Evolutionary conservation across 1,139 yeast species (phyloP), one percentile per base, ranked within the genome.

Genomic region (Neolecta irregularis): DNA sequence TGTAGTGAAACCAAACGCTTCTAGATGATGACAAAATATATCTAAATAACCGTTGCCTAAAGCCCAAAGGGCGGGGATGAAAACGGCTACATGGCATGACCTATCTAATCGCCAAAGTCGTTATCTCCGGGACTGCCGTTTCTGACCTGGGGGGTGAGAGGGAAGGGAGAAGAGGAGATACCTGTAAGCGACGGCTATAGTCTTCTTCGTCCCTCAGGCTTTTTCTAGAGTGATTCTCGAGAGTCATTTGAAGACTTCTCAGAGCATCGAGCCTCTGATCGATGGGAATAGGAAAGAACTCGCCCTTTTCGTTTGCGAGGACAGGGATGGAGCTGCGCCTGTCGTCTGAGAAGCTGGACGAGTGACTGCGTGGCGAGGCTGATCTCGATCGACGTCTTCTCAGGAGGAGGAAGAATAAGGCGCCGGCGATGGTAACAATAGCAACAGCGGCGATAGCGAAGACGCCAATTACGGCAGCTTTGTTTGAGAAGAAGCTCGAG

Each of bases 201-300:
- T 78, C 91, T 40, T 64, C 60, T 43, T 77, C 76, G 52, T 79
- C 92, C 26, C 72, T 76, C 38, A 79, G 57, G n/a, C 79, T 68
- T 43, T 69, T 62, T 39, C 65, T 60, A 15, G 81, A 72, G 39
- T 64, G 67, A 48, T 67, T 69, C 47, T 59, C 72, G 58, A 59
- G 58, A 24, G 55, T 48, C 56, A 65, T 56, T 51, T 72, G 72
- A 64, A 75, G 64, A 32, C 72, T 69, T 24, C 63, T 61, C n/a
- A n/a, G n/a, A 2, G 85, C 81, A 45, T 77, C 85, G 40, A 76
- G 54, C 31, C 83, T 60, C 44, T 72, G 72, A 50, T 78, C 91
- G 35, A 74, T n/a, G n/a, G n/a, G n/a, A n/a, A n/a, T n/a, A n/a
- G 23, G 18, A 17, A 7, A 15, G 30, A 15, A 20, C 20, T 6